phyloP scores from a whole-genome alignment of 176 grass and related monocot genomes.

The Aechmea fasciata region DNA sequence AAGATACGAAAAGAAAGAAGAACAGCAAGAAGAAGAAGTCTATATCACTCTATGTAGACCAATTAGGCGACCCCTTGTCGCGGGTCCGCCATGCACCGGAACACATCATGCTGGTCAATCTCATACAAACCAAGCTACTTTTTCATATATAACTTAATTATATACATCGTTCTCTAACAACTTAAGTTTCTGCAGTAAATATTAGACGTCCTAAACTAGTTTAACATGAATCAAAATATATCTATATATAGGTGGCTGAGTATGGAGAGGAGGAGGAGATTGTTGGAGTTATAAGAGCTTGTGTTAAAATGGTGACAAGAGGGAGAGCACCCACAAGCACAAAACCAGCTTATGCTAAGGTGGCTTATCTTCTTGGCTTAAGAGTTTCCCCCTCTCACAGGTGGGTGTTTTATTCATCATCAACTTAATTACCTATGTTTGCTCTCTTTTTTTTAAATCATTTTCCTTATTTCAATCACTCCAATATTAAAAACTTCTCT shows the following conservation, averaged over 20 bases:
- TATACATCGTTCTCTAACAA: too few relatives aligned
- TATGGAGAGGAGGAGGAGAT: slow-evolving; percentile 40
- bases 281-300: slow-evolving; percentile 52
- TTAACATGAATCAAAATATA: background rate
- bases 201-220: background rate
- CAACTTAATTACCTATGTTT: background rate
- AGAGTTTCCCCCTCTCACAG: slow-evolving; percentile 51
- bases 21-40: slow-evolving; percentile 27
- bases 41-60: slow-evolving; percentile 42
- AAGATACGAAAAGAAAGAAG: slow-evolving; percentile 8
- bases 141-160: background rate
- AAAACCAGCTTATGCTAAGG: slow-evolving; percentile 33
- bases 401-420: slow-evolving; percentile 2
- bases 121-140: background rate
- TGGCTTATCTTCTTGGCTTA: slow-evolving; percentile 54
- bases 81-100: slow-evolving; percentile 52
- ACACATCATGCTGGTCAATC: slow-evolving; percentile 55
- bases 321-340: slow-evolving; percentile 1
- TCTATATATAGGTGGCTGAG: slow-evolving; percentile 41
- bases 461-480: background rate
- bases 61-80: slow-evolving; percentile 49
- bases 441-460: too few relatives aligned
- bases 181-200: background rate
- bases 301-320: slow-evolving; percentile 37
- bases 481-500: too few relatives aligned